These are phyloP conservation scores for Suillus clintonianus DNA, from an alignment of 768 basidiomycete genomes.

Conservation along the genomic window DNA sequence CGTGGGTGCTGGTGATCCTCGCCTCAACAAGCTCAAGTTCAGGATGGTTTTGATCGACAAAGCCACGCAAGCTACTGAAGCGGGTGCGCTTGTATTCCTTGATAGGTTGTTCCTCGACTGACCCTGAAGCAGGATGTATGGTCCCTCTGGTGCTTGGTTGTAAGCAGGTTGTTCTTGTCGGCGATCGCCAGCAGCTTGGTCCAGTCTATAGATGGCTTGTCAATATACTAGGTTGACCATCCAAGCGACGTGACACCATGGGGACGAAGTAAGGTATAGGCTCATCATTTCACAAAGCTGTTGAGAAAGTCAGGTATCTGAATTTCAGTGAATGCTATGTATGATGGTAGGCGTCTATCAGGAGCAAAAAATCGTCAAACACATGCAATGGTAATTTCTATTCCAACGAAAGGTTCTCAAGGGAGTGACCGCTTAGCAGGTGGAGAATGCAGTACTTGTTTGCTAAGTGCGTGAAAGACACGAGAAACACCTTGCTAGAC, in stretches of 20 bases:
- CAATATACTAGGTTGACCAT: too few relatives aligned
- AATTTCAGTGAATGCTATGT: not conserved
- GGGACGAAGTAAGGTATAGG: too few relatives aligned
- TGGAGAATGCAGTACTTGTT: not conserved
- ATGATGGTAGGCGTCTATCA: not conserved
- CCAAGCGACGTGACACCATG: too few relatives aligned
- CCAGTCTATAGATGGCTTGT: too few relatives aligned
- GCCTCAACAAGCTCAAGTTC: constrained; percentile 96
- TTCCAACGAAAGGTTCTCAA: not conserved
- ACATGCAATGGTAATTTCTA: not conserved
- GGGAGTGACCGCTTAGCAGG: too few relatives aligned
- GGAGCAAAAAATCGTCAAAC: not conserved
- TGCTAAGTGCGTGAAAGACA: not conserved
- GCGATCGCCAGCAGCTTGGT: too few relatives aligned
- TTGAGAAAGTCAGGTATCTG: not conserved
- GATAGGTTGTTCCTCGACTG: constrained; percentile 13
- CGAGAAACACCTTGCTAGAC: not conserved
- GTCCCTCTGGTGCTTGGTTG: constrained; percentile 96
- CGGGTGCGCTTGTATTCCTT: constrained; percentile 52
- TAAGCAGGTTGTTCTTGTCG: too few relatives aligned
- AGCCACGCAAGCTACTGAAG: constrained; percentile 97
- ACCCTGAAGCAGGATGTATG: constrained; percentile 81
- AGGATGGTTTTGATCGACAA: constrained; percentile 98
- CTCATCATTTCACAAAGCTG: not conserved
- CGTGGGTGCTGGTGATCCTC: constrained; percentile 95